Evolutionary conservation across 768 basidiomycete genomes (phyloP).

Genomic region (Lactarius indigo): DNA sequence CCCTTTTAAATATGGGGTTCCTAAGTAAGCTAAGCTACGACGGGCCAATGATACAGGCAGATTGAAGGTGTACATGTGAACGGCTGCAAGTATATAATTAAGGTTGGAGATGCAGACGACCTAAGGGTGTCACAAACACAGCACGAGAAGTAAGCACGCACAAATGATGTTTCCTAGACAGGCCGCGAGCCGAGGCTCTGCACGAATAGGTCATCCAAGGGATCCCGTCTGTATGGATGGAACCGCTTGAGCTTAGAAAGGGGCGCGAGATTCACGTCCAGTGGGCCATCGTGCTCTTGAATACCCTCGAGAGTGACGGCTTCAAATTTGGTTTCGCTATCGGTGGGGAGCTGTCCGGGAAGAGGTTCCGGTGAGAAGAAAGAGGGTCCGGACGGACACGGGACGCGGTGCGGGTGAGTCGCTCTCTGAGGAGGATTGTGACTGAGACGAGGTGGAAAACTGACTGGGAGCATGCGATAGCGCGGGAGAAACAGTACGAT

Average conservation of each 20-base stretch:
- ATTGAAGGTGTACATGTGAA: slow-evolving; percentile 14
- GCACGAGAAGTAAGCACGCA: background rate
- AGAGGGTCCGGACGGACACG: slow-evolving; percentile 13
- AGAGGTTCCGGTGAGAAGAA: slow-evolving; percentile 16
- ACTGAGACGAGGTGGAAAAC: slow-evolving; percentile 20
- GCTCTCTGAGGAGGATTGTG: slow-evolving; percentile 23
- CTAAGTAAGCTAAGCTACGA: slow-evolving; percentile 8
- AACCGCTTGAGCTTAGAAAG: slow-evolving; percentile 50
- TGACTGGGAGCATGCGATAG: slow-evolving; percentile 22
- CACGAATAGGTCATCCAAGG: slow-evolving; percentile 58
- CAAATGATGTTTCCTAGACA: slow-evolving; percentile 1
- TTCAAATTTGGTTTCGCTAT: slow-evolving; percentile 14
- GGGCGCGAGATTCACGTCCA: slow-evolving; percentile 50
- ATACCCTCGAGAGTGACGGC: slow-evolving; percentile 7
- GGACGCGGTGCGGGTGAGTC: slow-evolving; percentile 20
- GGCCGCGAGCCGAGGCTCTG: slow-evolving; percentile 20
- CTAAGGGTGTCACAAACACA: slow-evolving; percentile 2
- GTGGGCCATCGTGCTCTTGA: slow-evolving; percentile 10
- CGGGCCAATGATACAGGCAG: slow-evolving; percentile 2
- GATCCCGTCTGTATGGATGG: slow-evolving; percentile 58
- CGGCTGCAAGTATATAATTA: slow-evolving; percentile 13
- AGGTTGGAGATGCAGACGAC: background rate
- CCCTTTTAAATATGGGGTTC: background rate
- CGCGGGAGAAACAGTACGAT: slow-evolving; percentile 19
- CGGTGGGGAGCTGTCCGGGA: slow-evolving; percentile 13